Evolutionary conservation across 2,329 filamentous ascomycete genomes (phyloP).

Genomic region (Aureobasidium sp.): DNA sequence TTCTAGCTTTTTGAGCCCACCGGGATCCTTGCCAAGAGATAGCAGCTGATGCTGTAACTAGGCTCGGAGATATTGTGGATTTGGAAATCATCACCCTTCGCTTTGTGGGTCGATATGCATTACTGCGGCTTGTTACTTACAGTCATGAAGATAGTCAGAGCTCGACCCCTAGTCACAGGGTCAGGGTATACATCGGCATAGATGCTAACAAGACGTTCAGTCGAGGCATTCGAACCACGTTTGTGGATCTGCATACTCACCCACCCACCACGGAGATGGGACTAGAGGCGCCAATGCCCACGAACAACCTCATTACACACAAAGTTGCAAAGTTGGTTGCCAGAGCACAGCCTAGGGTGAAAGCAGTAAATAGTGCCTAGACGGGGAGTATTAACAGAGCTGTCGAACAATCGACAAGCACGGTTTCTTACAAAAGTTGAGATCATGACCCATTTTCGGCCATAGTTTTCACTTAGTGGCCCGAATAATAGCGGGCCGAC

Average conservation of each 20-base stretch:
- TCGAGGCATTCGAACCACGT: neutral
- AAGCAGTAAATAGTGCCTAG: conserved; percentile 34
- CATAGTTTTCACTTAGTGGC: conserved; percentile 40
- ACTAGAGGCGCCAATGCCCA: conserved; percentile 38
- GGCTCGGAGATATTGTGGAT: neutral
- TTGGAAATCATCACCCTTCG: neutral
- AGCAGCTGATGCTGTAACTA: neutral
- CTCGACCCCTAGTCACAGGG: conserved; percentile 49
- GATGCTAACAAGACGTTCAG: conserved; percentile 34
- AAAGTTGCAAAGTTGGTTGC: conserved; percentile 38
- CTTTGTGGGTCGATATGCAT: neutral
- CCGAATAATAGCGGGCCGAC: conserved; percentile 39
- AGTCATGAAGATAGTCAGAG: conserved; percentile 59
- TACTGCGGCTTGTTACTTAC: conserved; percentile 26
- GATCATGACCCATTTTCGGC: conserved; percentile 43
- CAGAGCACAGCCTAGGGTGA: conserved; percentile 39
- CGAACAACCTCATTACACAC: conserved; percentile 38
- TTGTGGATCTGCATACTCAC: conserved; percentile 23
- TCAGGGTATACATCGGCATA: conserved; percentile 60
- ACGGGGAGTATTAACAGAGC: neutral
- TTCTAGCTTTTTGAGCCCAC: neutral
- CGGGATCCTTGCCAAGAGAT: neutral
- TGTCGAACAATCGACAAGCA: neutral
- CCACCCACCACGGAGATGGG: conserved; percentile 54
- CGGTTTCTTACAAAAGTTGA: conserved; percentile 37